Percentiles rank a stretch among this genome's conserved stretches.
These are phyloP conservation scores for Neofusicoccum laricinum DNA, from an alignment of 2,329 filamentous ascomycete species.

Conservation along the genomic window DNA sequence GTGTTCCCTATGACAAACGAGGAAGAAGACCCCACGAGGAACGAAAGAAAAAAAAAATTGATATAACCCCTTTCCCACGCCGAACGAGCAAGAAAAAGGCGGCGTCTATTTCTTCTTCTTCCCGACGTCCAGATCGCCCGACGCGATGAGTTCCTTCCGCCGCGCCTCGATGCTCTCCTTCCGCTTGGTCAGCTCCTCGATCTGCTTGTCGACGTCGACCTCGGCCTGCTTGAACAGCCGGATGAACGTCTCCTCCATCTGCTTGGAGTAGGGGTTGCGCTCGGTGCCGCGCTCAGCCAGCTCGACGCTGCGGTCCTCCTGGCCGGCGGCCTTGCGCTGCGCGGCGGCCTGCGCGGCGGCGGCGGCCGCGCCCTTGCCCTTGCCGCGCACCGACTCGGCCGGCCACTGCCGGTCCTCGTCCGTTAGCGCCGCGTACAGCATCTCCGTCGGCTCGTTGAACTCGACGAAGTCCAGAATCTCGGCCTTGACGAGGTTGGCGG, in stretches of 20 bases:
- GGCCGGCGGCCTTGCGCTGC: background rate
- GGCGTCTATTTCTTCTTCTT: conserved; percentile 13
- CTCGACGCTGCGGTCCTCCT: conserved; percentile 15
- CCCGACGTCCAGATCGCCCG: conserved; percentile 12
- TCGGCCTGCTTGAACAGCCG: conserved; percentile 14
- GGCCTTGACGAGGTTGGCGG: conserved; percentile 61
- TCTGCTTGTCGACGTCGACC: conserved; percentile 13
- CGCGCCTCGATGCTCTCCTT: conserved; percentile 12
- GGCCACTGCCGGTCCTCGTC: conserved; percentile 59
- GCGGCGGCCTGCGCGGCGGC: background rate
- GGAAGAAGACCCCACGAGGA: too few species aligned
- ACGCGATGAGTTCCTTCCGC: conserved; percentile 3
- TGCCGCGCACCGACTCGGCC: conserved; percentile 49
- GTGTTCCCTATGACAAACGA: too few species aligned
- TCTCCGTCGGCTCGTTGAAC: conserved; percentile 95
- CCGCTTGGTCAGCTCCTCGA: conserved; percentile 11
- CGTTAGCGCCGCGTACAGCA: conserved; percentile 85
- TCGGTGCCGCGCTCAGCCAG: conserved; percentile 13
- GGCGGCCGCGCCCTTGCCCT: conserved; percentile 38
- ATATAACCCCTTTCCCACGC: too few species aligned
- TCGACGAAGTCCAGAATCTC: conserved; percentile 92
- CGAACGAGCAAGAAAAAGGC: too few species aligned
- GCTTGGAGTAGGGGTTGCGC: conserved; percentile 13
- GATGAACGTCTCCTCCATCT: conserved; percentile 18
- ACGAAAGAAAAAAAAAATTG: too few species aligned